Evolutionary conservation across 108 stramenopile genomes (phyloP).

Genomic region (Cylindrotheca closterium): DNA sequence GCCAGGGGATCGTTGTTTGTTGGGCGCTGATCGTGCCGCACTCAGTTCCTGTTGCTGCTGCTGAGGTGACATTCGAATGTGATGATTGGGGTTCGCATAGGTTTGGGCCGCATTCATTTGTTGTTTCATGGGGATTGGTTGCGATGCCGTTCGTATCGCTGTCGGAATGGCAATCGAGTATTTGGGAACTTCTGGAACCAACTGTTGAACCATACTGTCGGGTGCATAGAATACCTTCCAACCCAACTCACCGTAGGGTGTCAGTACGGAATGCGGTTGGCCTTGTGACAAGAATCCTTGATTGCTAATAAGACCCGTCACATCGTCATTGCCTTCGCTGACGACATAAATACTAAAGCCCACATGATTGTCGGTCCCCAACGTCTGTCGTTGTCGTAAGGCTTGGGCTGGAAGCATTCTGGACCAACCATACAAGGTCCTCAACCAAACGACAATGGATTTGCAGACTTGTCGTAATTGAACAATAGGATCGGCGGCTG

Average conservation of each 20-base stretch:
- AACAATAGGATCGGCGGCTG: conserved; percentile 47
- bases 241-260: conserved; percentile 57
- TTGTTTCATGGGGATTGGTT: conserved; percentile 14
- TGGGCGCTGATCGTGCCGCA: conserved; percentile 20
- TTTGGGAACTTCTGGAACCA: conserved; percentile 24
- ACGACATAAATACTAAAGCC: conserved; percentile 63
- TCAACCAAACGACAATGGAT: conserved; percentile 64
- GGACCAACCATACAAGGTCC: conserved; percentile 64
- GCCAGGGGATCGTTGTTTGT: conserved; percentile 3
- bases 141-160: conserved; percentile 4
- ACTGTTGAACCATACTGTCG: conserved; percentile 15
- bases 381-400: conserved; percentile 18
- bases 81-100: conserved; percentile 5
- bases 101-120: background rate
- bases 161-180: conserved; percentile 8
- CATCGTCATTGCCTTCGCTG: conserved; percentile 43
- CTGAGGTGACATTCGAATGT: background rate
- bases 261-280: conserved; percentile 28
- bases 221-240: conserved; percentile 67
- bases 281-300: conserved; percentile 43
- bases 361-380: conserved; percentile 15
- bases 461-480: conserved; percentile 75
- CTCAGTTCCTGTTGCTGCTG: background rate
- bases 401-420: conserved; percentile 70
- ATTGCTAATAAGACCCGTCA: conserved; percentile 19